A percentile compares a stretch with the other conserved stretches of the same genome.
phyloP scores from a whole-genome alignment of 306 rosid species.

The Dalbergia cultrata region DNA sequence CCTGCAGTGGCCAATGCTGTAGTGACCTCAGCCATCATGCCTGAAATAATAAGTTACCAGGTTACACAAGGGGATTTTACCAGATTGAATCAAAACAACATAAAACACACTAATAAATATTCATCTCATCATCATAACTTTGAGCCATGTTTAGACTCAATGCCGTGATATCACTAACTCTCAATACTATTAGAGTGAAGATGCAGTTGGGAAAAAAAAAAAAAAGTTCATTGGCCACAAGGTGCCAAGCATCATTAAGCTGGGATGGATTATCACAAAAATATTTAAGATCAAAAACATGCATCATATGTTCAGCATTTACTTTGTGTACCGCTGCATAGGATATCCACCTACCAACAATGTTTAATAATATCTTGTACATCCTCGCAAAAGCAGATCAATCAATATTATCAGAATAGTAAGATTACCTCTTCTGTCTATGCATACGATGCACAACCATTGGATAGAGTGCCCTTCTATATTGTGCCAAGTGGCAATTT shows the following conservation, averaged over 20 bases:
- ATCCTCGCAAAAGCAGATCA: slow-evolving; percentile 34
- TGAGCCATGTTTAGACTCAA: slow-evolving; percentile 2
- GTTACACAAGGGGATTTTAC: slow-evolving; percentile 4
- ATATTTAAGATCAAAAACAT: slow-evolving; percentile 2
- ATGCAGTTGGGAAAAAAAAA: slow-evolving; percentile 11
- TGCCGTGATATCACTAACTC: slow-evolving; percentile 30
- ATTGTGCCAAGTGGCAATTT: slow-evolving; percentile 92
- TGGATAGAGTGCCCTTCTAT: slow-evolving; percentile 87
- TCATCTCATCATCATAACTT: slow-evolving; percentile 32
- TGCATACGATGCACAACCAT: slow-evolving; percentile 83
- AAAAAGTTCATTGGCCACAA: slow-evolving; percentile 26
- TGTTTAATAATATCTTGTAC: background rate
- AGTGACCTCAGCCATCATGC: slow-evolving; percentile 95
- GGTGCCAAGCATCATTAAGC: slow-evolving; percentile 41
- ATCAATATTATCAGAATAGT: slow-evolving; percentile 29
- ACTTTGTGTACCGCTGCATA: background rate
- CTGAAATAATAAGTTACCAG: slow-evolving; percentile 59
- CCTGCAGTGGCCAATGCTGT: slow-evolving; percentile 84
- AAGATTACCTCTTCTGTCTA: slow-evolving; percentile 86
- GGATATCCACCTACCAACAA: background rate
- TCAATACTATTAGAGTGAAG: slow-evolving; percentile 9
- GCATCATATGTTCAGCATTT: background rate
- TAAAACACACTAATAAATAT: background rate
- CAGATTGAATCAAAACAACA: slow-evolving; percentile 3
- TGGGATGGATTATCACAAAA: slow-evolving; percentile 25